Conservation (phyloP, 352 stramenopile genomes). For the Phytophthora hybrid region DNA sequence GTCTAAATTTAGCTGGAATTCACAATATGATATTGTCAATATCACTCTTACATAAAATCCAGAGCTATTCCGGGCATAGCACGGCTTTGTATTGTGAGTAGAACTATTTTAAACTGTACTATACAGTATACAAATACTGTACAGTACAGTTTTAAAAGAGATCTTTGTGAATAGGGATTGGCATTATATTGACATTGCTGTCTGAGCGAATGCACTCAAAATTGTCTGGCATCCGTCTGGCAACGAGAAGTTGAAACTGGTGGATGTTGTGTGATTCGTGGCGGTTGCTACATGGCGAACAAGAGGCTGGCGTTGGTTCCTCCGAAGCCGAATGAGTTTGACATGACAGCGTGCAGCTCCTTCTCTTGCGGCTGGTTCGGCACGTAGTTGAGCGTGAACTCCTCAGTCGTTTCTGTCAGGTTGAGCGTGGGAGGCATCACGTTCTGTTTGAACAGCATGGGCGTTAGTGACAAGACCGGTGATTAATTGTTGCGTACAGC, state of each 20-base stretch:
- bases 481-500: not conserved
- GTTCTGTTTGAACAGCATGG: constrained; percentile 41
- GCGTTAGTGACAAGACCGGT: not conserved
- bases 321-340: constrained; percentile 98
- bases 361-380: constrained; percentile 62
- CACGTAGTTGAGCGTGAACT: constrained; percentile 88
- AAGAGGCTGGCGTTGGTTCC: constrained; percentile 93
- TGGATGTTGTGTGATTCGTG: too few species aligned
- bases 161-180: not conserved
- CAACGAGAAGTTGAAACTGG: not conserved
- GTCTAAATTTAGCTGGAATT: too few species aligned
- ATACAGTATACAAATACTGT: not conserved
- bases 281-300: constrained; percentile 57
- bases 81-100: too few species aligned
- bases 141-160: not conserved
- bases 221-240: not conserved
- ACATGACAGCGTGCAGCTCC: constrained; percentile 78
- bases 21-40: too few species aligned
- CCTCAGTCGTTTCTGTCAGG: constrained; percentile 71
- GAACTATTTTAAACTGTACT: too few species aligned
- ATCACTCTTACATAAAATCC: too few species aligned
- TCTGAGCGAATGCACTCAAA: not conserved
- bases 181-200: not conserved
- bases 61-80: too few species aligned
- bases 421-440: constrained; percentile 95